These are phyloP conservation scores for Babesia sp. DNA, from an alignment of 169 alveolate genomes.

Conservation along the genomic window DNA sequence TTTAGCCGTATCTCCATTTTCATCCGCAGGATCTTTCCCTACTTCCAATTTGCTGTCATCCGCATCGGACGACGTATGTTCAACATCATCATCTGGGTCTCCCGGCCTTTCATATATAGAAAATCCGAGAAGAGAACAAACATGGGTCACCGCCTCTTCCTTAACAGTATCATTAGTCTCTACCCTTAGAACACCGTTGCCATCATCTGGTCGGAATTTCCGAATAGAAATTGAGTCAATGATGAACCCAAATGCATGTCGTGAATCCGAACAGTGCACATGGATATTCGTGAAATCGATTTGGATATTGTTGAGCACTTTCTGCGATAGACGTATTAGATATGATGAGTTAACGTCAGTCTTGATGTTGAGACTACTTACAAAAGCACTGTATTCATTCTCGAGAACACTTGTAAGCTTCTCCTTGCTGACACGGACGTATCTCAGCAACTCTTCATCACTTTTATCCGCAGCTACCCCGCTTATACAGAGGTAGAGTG, in stretches of 20 bases:
- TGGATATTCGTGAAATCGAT: conserved; percentile 79
- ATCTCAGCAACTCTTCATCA: conserved; percentile 72
- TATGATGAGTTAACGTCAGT: conserved; percentile 72
- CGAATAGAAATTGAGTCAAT: conserved; percentile 73
- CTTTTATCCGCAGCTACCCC: conserved; percentile 70
- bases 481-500: conserved; percentile 76
- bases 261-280: conserved; percentile 75
- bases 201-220: conserved; percentile 48
- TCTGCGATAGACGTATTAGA: conserved; percentile 76
- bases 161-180: conserved; percentile 29
- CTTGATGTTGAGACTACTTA: conserved; percentile 40
- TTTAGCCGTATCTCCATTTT: not conserved
- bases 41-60: not conserved
- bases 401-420: conserved; percentile 48
- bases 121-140: conserved; percentile 55
- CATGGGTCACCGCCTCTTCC: conserved; percentile 65
- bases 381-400: conserved; percentile 62
- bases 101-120: conserved; percentile 47
- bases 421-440: conserved; percentile 69
- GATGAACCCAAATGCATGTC: conserved; percentile 72
- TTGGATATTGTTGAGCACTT: conserved; percentile 80
- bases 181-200: conserved; percentile 33
- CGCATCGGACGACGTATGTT: not conserved
- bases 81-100: not conserved
- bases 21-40: not conserved